A percentile compares a stretch with the other conserved stretches of the same genome.
phyloP scores from a whole-genome alignment of 257 asterid genomes.

The Rehmannia glutinosa region DNA sequence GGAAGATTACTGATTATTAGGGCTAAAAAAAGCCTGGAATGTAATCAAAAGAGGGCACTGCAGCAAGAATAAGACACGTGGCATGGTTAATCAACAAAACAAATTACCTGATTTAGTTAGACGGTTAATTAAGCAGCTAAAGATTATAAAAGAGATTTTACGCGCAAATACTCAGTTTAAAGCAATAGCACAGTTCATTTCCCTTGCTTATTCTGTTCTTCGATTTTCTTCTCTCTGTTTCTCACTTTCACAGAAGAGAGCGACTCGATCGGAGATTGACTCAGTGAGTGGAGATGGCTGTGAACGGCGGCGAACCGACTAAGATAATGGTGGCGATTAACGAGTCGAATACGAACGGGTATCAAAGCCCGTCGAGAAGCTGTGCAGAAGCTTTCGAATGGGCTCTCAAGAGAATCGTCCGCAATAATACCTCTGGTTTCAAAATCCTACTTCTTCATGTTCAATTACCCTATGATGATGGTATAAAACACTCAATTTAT shows the following conservation, averaged over 20 bases:
- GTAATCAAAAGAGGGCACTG: neutral
- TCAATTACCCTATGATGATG: conserved; percentile 77
- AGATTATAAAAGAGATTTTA: neutral
- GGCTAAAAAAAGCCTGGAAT: neutral
- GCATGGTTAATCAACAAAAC: neutral
- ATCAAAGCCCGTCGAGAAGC: conserved; percentile 80
- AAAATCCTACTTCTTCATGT: conserved; percentile 68
- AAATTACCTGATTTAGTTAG: neutral
- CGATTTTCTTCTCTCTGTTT: neutral
- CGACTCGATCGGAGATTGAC: neutral
- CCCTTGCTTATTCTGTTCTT: neutral
- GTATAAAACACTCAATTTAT: conserved; percentile 13
- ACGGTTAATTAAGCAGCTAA: neutral
- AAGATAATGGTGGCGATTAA: conserved; percentile 74
- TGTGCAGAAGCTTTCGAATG: conserved; percentile 78
- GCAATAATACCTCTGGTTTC: conserved; percentile 58
- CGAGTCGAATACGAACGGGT: conserved; percentile 70
- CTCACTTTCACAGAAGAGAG: neutral
- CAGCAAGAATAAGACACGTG: neutral
- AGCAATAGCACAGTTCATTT: neutral
- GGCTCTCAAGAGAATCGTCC: conserved; percentile 64
- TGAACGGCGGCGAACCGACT: conserved; percentile 48
- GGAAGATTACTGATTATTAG: no score
- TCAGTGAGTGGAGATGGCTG: conserved; percentile 24
- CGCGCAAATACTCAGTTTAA: neutral